phyloP scores from a whole-genome alignment of 805 yeast species.

The Myxozyma kluyveri region DNA sequence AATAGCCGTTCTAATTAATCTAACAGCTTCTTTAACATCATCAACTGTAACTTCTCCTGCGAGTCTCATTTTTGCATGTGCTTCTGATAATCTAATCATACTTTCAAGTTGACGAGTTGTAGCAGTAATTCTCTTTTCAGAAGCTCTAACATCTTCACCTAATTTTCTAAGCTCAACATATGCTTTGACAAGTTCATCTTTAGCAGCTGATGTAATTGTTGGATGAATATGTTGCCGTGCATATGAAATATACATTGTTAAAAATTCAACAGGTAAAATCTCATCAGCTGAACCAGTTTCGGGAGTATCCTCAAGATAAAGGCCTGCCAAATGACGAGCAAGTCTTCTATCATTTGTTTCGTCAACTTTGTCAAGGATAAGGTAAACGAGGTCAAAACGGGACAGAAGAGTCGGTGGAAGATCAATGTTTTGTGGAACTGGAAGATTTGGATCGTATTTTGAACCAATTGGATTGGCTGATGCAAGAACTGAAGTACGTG shows the following conservation, averaged over 20 bases:
- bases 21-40: constrained; percentile 91
- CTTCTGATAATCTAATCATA: constrained; percentile 88
- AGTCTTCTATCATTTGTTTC: constrained; percentile 77
- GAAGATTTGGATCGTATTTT: constrained; percentile 88
- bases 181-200: constrained; percentile 75
- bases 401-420: constrained; percentile 94
- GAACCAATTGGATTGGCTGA: constrained; percentile 97
- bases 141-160: constrained; percentile 84
- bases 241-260: constrained; percentile 86
- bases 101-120: constrained; percentile 96
- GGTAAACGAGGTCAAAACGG: constrained; percentile 89
- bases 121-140: constrained; percentile 92
- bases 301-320: constrained; percentile 87
- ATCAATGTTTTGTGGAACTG: constrained; percentile 93
- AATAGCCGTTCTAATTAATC: constrained; percentile 88
- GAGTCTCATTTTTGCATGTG: constrained; percentile 95
- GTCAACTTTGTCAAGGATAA: constrained; percentile 89
- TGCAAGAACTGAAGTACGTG: constrained; percentile 92
- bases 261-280: constrained; percentile 78
- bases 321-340: constrained; percentile 84
- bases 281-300: constrained; percentile 65
- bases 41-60: constrained; percentile 64
- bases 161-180: constrained; percentile 92
- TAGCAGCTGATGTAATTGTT: constrained; percentile 73
- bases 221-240: constrained; percentile 87